Percentiles rank a stretch among this genome's conserved stretches.
Conservation (phyloP, 2,329 filamentous ascomycete genomes). For the Apiospora rasikravindrae region DNA sequence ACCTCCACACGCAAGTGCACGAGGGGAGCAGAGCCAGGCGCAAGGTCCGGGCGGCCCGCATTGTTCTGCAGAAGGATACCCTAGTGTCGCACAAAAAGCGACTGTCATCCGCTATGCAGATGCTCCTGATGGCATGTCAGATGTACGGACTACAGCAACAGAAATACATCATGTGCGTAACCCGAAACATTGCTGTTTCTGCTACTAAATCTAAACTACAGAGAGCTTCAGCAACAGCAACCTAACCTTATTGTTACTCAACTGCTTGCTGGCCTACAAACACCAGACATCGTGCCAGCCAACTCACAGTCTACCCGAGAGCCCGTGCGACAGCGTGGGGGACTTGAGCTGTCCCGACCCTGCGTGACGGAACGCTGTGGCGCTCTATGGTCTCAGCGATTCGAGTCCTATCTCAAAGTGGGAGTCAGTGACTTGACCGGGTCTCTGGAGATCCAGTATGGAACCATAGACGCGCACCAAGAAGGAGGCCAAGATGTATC, state of each 20-base stretch:
- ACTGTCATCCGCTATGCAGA: not conserved
- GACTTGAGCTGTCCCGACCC: not conserved
- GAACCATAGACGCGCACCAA: not conserved
- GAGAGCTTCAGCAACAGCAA: not conserved
- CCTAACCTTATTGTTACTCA: not conserved
- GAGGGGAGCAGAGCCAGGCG: not conserved
- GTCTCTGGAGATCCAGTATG: not conserved
- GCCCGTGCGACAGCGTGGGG: not conserved
- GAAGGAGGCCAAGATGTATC: not conserved
- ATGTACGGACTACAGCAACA: not conserved
- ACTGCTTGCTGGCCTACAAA: not conserved
- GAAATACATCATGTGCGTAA: not conserved
- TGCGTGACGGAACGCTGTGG: not conserved
- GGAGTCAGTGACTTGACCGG: not conserved
- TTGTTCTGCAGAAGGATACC: not conserved
- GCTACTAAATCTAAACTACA: not conserved
- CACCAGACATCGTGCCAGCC: not conserved
- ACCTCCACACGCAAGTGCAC: not conserved
- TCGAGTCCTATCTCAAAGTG: not conserved
- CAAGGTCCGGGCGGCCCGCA: not conserved
- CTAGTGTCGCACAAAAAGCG: not conserved
- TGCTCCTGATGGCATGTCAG: not conserved
- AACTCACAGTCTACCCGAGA: not conserved
- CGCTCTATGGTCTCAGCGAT: not conserved
- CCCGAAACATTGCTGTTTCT: not conserved